Conservation (phyloP, 2,329 filamentous ascomycete species). For the Alternaria burnsii region DNA sequence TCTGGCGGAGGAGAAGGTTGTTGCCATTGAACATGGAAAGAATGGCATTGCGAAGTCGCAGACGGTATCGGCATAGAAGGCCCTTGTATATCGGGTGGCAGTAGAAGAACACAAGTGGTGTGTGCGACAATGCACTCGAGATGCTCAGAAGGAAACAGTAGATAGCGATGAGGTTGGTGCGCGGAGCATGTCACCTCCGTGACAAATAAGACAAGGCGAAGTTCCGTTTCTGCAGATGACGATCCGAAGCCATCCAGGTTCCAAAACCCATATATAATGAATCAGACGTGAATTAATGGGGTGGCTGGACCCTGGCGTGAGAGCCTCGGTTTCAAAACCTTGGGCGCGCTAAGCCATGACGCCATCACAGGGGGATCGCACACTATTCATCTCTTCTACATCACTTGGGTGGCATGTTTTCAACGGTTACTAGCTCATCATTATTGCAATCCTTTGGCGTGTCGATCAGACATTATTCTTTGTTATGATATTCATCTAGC, state of each 20-base stretch:
- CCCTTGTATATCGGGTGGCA: not conserved
- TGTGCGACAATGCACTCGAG: not conserved
- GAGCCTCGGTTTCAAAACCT: not conserved
- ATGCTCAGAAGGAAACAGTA: not conserved
- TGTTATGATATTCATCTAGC: not conserved
- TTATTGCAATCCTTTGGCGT: too few relatives aligned
- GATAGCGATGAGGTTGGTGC: not conserved
- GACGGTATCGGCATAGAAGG: slow-evolving; percentile 2
- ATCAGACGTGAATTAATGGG: too few relatives aligned
- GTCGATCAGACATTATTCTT: not conserved
- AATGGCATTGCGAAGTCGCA: slow-evolving; percentile 7
- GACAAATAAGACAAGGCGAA: not conserved
- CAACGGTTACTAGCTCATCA: not conserved
- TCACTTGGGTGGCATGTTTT: not conserved
- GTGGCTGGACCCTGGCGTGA: not conserved
- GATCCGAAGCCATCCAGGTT: too few relatives aligned
- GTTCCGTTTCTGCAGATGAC: not conserved
- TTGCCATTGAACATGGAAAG: not conserved
- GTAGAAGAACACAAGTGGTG: not conserved
- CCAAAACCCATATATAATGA: not conserved
- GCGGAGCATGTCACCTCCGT: not conserved
- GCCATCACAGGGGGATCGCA: slow-evolving; percentile 9
- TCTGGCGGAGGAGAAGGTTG: slow-evolving; percentile 23
- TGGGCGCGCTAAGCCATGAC: not conserved
- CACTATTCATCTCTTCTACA: not conserved